A percentile compares a stretch with the other conserved stretches of the same genome.
phyloP scores from a whole-genome alignment of 1,284 basidiomycete species.

The Stereum hirsutum region DNA sequence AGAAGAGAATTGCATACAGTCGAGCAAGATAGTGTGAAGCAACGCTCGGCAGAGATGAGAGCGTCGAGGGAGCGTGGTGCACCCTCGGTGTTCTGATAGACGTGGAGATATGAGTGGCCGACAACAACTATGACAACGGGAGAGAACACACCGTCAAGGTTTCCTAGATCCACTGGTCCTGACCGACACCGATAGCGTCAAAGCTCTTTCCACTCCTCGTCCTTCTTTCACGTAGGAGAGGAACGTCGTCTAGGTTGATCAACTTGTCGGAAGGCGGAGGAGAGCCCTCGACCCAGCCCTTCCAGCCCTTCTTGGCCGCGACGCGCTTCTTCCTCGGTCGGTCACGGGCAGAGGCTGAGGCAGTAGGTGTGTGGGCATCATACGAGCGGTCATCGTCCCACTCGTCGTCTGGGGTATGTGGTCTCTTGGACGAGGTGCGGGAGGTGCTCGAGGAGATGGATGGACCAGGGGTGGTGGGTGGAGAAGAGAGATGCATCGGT shows the following conservation, averaged over 20 bases:
- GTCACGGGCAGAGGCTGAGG: conserved; percentile 16
- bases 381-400: conserved; percentile 25
- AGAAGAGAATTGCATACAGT: too few species aligned
- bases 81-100: too few species aligned
- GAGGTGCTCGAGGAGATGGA: conserved; percentile 65
- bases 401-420: conserved; percentile 51
- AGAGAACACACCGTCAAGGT: too few species aligned
- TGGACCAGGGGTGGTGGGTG: conserved; percentile 62
- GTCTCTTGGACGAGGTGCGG: conserved; percentile 69
- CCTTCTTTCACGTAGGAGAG: conserved; percentile 50
- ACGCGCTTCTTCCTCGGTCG: conserved; percentile 52
- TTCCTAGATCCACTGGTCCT: conserved; percentile 43
- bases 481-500: conserved; percentile 47
- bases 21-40: too few species aligned
- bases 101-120: conserved; percentile 11
- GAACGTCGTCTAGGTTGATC: conserved; percentile 67
- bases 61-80: too few species aligned
- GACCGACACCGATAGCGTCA: conserved; percentile 55
- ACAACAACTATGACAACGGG: too few species aligned
- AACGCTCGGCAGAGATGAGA: too few species aligned
- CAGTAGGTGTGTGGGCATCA: conserved; percentile 18
- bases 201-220: conserved; percentile 75
- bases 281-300: conserved; percentile 78
- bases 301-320: conserved; percentile 73
- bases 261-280: conserved; percentile 71